A percentile compares a stretch with the other conserved stretches of the same genome.
phyloP scores from a whole-genome alignment of 768 basidiomycete species.

The Ramaria rubella region DNA sequence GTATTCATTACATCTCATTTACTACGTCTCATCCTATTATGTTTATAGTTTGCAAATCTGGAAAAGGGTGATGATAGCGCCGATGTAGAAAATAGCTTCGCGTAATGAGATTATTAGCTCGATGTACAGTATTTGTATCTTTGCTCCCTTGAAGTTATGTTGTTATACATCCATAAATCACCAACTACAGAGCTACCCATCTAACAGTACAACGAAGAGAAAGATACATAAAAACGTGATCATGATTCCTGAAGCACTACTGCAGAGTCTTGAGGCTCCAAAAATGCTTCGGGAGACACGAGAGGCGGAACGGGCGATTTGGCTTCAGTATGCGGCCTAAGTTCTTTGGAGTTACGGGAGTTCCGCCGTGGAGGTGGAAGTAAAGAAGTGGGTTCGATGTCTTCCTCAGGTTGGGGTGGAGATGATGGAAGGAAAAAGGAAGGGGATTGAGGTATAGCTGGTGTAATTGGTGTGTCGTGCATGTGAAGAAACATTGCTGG shows the following conservation, averaged over 20 bases:
- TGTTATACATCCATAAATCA: neutral
- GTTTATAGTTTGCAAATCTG: slow-evolving; percentile 72
- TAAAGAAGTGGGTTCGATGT: slow-evolving; percentile 9
- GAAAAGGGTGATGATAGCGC: slow-evolving; percentile 90
- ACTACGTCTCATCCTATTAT: slow-evolving; percentile 7
- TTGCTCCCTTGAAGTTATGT: neutral
- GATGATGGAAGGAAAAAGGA: slow-evolving; percentile 55
- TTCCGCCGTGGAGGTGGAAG: slow-evolving; percentile 15
- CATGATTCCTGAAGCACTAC: neutral
- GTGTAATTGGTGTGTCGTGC: slow-evolving; percentile 37
- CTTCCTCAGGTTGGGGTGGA: slow-evolving; percentile 28
- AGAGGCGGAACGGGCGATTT: neutral
- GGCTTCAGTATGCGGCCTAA: neutral
- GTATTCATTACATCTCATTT: slow-evolving; percentile 23
- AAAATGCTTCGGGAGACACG: neutral
- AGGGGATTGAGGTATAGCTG: slow-evolving; percentile 28
- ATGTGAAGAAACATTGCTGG: slow-evolving; percentile 46
- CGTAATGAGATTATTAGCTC: slow-evolving; percentile 30
- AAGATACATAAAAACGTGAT: neutral
- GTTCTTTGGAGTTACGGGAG: slow-evolving; percentile 9
- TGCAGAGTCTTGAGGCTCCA: neutral
- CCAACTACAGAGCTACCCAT: neutral
- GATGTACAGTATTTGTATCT: neutral
- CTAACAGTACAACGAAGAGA: neutral
- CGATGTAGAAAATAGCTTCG: slow-evolving; percentile 93